Base-by-base conservation (phyloP, 495 filamentous ascomycete genomes). In the Parachaetomium inaequale region DNA sequence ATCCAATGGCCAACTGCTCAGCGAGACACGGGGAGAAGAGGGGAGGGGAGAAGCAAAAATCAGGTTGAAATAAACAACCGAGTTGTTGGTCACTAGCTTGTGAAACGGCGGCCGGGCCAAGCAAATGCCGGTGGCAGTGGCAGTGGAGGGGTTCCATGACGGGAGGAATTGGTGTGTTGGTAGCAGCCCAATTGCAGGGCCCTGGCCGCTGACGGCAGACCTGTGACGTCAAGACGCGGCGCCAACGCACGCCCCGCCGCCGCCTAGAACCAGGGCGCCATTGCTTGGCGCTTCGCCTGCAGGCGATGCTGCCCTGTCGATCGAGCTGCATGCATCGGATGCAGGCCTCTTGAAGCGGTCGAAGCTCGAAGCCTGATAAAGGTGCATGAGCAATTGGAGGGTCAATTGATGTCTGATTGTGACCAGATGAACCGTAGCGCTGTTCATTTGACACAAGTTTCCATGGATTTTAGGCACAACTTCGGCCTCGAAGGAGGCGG, bases 171-270 rank as follows among this genome's bases (percentile, higher is more conserved):
- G 58, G 58, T 23, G 32, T 54, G 49, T 54, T 54, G 49, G 58
- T 54, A 4, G 10, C 7, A 34, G 40, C 38, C 38, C 50, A 31
- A 36, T 21, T 36, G 47, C 53, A 43, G 58, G 36, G 43, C 43
- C 58, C 6, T 10, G 47, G 26, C 38, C 58, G 50, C 50, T 61
- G 58, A 60, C 46, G 12, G 17, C 14, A 11, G 34, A 10, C 26
- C 49, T 46, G 50, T 61, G 58, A 61, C 58, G 58, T 61, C 58
- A 61, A 38, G 49, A 45, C 1, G 42, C n/a, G 47, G 36, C 58
- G 40, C 58, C 58, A 46, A 61, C 47, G 2, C 34, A n/a, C 15
- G 58, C n/a, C 43, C 19, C 43, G 19, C 43, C 56, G 56, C 15
- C 31, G 50, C 19, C 50, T 38, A 45, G 58, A 54, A 34, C 38